Evolutionary conservation across 768 basidiomycete species (phyloP).

Genomic region (Paxillus involutus): DNA sequence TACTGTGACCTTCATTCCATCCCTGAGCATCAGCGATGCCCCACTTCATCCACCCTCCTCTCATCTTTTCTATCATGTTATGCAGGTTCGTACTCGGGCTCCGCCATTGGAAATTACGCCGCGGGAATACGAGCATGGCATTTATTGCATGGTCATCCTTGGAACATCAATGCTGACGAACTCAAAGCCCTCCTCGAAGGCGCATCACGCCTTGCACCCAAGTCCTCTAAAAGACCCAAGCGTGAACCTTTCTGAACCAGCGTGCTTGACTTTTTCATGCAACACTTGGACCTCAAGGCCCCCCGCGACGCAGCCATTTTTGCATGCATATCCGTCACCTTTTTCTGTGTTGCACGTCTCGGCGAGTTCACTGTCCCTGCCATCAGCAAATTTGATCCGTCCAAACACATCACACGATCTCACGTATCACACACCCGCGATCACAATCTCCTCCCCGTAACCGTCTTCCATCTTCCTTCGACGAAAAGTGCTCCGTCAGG

Average conservation of each 20-base stretch:
- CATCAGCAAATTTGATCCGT: constrained; percentile 31
- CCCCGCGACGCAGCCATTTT: constrained; percentile 36
- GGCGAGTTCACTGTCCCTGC: constrained; percentile 40
- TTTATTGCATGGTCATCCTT: constrained; percentile 37
- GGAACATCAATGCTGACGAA: constrained; percentile 28
- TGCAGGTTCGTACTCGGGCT: constrained; percentile 33
- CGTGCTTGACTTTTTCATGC: background rate
- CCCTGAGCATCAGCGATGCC: constrained; percentile 33
- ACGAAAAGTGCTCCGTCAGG: background rate
- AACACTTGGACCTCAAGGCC: constrained; percentile 22
- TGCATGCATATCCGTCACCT: constrained; percentile 35
- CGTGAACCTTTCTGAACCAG: constrained; percentile 30
- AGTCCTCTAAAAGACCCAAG: constrained; percentile 26
- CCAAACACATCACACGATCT: constrained; percentile 26
- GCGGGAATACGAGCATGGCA: constrained; percentile 46
- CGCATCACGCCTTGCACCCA: background rate
- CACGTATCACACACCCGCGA: constrained; percentile 28
- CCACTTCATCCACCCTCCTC: constrained; percentile 25
- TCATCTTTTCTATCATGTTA: constrained; percentile 28
- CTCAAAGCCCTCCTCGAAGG: constrained; percentile 28
- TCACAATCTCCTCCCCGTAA: background rate
- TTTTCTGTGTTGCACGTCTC: constrained; percentile 33
- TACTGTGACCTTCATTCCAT: constrained; percentile 38
- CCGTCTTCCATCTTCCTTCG: constrained; percentile 1
- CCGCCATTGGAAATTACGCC: constrained; percentile 38